Conservation (phyloP, 805 yeast genomes). For the Blastobotrys americana region DNA sequence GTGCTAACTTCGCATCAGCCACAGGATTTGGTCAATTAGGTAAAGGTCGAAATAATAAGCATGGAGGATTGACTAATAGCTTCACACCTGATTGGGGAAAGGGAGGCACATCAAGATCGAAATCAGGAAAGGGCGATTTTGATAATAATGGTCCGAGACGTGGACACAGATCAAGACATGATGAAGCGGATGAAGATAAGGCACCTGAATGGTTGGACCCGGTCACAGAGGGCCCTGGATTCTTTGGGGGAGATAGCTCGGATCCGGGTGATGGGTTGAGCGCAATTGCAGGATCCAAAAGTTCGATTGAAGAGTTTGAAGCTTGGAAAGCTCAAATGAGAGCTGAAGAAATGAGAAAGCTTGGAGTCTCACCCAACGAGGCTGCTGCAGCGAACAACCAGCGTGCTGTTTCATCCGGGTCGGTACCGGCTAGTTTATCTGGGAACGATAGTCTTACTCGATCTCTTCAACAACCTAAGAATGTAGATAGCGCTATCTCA, state of each 20-base stretch:
- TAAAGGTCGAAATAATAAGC: neutral
- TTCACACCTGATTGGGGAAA: neutral
- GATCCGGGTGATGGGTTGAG: constrained; percentile 1
- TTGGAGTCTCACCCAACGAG: constrained; percentile 15
- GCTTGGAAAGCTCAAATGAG: constrained; percentile 28
- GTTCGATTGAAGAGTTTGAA: constrained; percentile 27
- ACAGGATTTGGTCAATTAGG: neutral
- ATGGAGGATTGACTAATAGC: neutral
- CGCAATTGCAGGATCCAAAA: constrained; percentile 2
- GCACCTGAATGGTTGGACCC: constrained; percentile 14
- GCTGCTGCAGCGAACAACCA: no score
- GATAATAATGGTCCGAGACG: neutral
- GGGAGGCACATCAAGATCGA: neutral
- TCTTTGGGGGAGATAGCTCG: constrained; percentile 1
- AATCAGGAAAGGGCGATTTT: no score
- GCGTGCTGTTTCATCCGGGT: no score
- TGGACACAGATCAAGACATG: neutral
- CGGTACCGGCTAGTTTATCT: no score
- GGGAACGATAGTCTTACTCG: no score
- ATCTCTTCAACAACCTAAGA: no score
- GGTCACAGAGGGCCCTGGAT: neutral
- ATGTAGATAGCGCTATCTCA: constrained; percentile 12
- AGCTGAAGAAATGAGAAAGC: constrained; percentile 18
- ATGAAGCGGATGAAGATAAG: constrained; percentile 5
- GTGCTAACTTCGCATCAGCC: neutral